A percentile compares a stretch with the other conserved stretches of the same genome.
These are phyloP conservation scores for Dillenia turbinata DNA, from an alignment of 164 flowering plant species.

Conservation along the genomic window DNA sequence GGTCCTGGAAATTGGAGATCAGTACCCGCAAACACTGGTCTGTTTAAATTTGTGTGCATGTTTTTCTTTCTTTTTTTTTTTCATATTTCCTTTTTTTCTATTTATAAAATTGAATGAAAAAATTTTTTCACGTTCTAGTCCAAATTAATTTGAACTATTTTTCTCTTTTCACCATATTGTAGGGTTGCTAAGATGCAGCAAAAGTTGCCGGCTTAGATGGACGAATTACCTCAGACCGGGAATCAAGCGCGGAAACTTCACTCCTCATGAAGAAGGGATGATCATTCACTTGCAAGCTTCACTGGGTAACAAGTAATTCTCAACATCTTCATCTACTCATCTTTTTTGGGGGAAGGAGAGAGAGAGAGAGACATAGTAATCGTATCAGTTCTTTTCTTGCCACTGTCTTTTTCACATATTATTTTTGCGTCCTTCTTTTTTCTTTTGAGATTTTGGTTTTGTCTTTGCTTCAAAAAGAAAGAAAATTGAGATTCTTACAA, in stretches of 20 bases:
- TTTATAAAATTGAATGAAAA: not conserved
- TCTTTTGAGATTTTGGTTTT: not conserved
- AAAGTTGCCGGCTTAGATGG: conserved; percentile 96
- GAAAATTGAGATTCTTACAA: no score
- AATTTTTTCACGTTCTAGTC: not conserved
- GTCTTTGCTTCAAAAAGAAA: no score
- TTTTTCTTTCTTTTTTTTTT: not conserved
- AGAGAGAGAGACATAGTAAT: no score
- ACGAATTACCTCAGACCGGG: conserved; percentile 92
- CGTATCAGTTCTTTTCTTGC: no score
- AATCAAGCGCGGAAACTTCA: conserved; percentile 89
- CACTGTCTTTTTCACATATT: no score
- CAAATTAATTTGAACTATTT: no score
- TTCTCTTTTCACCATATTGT: not conserved
- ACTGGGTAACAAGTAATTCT: conserved; percentile 80
- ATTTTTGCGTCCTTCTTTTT: not conserved
- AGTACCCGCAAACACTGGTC: conserved; percentile 66
- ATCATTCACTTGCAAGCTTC: conserved; percentile 83
- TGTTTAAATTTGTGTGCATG: not conserved
- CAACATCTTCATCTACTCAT: not conserved
- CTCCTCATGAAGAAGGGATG: conserved; percentile 90
- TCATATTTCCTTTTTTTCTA: not conserved
- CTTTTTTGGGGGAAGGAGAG: not conserved
- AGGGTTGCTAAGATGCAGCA: conserved; percentile 91
- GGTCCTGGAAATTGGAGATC: conserved; percentile 77